phyloP scores from a whole-genome alignment of 208 protist genomes.

The Leishmania braziliensis region DNA sequence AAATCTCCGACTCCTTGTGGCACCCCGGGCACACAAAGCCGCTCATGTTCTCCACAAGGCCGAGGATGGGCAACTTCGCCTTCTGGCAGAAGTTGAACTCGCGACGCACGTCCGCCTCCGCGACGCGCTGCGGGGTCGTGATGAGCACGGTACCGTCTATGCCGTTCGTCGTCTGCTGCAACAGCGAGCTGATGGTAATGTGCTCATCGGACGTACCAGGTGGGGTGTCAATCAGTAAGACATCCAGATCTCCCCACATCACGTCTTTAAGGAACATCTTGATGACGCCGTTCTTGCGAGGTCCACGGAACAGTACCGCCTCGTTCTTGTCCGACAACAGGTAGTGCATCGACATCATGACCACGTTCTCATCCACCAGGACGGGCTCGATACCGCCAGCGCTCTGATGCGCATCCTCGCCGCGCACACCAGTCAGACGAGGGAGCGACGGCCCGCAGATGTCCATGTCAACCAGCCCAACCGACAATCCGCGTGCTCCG shows the following conservation, averaged over 20 bases:
- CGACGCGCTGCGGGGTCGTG: slow-evolving; percentile 98
- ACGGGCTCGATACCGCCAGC: slow-evolving; percentile 95
- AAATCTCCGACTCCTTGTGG: slow-evolving; percentile 91
- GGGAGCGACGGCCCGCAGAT: slow-evolving; percentile 98
- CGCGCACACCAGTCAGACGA: slow-evolving; percentile 79
- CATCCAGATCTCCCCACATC: slow-evolving; percentile 98
- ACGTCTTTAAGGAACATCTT: slow-evolving; percentile 99
- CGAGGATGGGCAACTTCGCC: slow-evolving; percentile 95
- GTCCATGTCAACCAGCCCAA: slow-evolving; percentile 99
- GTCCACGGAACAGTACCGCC: slow-evolving; percentile 98
- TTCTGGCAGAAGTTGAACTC: slow-evolving; percentile 99
- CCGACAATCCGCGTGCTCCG: slow-evolving; percentile 70
- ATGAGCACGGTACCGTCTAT: slow-evolving; percentile 94
- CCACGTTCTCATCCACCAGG: slow-evolving; percentile 87
- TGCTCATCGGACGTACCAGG: slow-evolving; percentile 99
- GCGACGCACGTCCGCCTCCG: slow-evolving; percentile 97
- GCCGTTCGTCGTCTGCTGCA: slow-evolving; percentile 82
- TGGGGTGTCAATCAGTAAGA: slow-evolving; percentile 99
- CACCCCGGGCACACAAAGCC: slow-evolving; percentile 97
- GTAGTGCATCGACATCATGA: slow-evolving; percentile 98
- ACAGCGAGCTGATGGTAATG: slow-evolving; percentile 94
- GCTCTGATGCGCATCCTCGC: slow-evolving; percentile 93
- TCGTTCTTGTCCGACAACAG: slow-evolving; percentile 96
- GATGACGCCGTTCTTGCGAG: slow-evolving; percentile 98
- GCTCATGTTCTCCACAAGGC: slow-evolving; percentile 99